phyloP scores from a whole-genome alignment of 1,284 basidiomycete genomes.

The Irpex sp. region DNA sequence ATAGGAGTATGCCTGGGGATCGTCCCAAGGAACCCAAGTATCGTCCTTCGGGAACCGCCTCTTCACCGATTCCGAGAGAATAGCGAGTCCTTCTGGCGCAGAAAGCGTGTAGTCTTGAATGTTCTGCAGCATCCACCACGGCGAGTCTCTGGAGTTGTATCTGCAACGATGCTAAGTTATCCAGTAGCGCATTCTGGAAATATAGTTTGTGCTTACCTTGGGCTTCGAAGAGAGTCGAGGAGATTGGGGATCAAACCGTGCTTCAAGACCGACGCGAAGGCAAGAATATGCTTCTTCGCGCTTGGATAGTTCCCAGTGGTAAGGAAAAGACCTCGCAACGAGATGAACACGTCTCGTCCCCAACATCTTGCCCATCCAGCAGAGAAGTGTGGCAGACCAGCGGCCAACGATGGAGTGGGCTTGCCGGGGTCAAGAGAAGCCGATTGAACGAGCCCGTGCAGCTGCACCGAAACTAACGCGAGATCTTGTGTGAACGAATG shows the following conservation, averaged over 20 bases:
- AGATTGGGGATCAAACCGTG: conserved; percentile 93
- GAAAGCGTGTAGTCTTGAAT: conserved; percentile 90
- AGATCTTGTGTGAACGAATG: conserved; percentile 88
- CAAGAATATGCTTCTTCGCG: conserved; percentile 83
- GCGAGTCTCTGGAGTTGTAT: conserved; percentile 89
- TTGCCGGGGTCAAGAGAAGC: conserved; percentile 76
- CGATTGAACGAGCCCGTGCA: conserved; percentile 86
- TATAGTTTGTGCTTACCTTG: conserved; percentile 48
- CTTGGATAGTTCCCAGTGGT: conserved; percentile 86
- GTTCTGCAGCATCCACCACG: conserved; percentile 99
- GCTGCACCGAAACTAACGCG: conserved; percentile 83
- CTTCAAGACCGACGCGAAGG: conserved; percentile 82
- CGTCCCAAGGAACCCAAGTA: conserved; percentile 91
- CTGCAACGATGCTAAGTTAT: conserved; percentile 29
- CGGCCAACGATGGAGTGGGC: conserved; percentile 78
- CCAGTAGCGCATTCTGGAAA: conserved; percentile 20
- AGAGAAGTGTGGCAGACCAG: conserved; percentile 92
- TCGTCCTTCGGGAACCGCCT: conserved; percentile 93
- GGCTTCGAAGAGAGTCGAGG: conserved; percentile 79
- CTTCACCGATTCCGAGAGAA: conserved; percentile 80
- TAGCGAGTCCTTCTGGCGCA: conserved; percentile 79
- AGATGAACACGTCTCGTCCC: conserved; percentile 97
- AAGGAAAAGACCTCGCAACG: conserved; percentile 85
- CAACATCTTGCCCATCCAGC: conserved; percentile 91
- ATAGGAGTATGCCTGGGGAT: conserved; percentile 76